A percentile compares a stretch with the other conserved stretches of the same genome.
phyloP scores from a whole-genome alignment of 2,329 filamentous ascomycete genomes.

The Dothistroma pini region DNA sequence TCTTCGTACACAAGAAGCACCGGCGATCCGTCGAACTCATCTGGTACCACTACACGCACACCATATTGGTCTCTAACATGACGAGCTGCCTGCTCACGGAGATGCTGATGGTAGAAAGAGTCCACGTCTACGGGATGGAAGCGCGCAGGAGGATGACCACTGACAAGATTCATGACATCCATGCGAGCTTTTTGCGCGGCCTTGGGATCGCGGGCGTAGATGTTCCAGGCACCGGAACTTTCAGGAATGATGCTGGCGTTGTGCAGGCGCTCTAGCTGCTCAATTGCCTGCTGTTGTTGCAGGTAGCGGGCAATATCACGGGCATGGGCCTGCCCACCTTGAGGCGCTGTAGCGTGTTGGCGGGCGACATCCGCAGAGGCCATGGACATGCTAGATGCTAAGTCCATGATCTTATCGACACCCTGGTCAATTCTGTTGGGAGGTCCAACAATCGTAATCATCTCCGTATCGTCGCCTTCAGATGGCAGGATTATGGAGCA shows the following conservation, averaged over 20 bases:
- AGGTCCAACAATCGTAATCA: slow-evolving; percentile 80
- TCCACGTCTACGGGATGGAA: slow-evolving; percentile 66
- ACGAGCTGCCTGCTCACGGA: slow-evolving; percentile 61
- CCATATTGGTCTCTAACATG: slow-evolving; percentile 65
- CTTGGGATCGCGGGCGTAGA: slow-evolving; percentile 83
- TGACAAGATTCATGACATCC: slow-evolving; percentile 70
- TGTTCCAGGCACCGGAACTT: slow-evolving; percentile 74
- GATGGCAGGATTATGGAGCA: slow-evolving; percentile 82
- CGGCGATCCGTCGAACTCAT: slow-evolving; percentile 55
- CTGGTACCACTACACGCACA: slow-evolving; percentile 70
- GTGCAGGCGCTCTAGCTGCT: slow-evolving; percentile 74
- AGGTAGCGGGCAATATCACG: slow-evolving; percentile 85
- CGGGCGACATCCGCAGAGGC: slow-evolving; percentile 77
- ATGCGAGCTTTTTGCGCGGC: slow-evolving; percentile 72
- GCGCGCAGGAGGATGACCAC: slow-evolving; percentile 68
- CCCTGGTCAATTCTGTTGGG: slow-evolving; percentile 65
- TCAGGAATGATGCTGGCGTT: slow-evolving; percentile 80
- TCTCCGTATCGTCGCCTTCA: slow-evolving; percentile 71
- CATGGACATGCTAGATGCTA: slow-evolving; percentile 83
- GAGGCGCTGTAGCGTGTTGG: slow-evolving; percentile 70
- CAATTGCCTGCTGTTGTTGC: slow-evolving; percentile 73
- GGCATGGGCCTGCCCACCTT: slow-evolving; percentile 73
- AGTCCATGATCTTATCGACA: slow-evolving; percentile 78
- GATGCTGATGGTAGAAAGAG: slow-evolving; percentile 72
- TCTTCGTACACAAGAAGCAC: slow-evolving; percentile 74